These are phyloP conservation scores for Colletotrichum sp. DNA, from an alignment of 2,329 filamentous ascomycete genomes.

Conservation along the genomic window DNA sequence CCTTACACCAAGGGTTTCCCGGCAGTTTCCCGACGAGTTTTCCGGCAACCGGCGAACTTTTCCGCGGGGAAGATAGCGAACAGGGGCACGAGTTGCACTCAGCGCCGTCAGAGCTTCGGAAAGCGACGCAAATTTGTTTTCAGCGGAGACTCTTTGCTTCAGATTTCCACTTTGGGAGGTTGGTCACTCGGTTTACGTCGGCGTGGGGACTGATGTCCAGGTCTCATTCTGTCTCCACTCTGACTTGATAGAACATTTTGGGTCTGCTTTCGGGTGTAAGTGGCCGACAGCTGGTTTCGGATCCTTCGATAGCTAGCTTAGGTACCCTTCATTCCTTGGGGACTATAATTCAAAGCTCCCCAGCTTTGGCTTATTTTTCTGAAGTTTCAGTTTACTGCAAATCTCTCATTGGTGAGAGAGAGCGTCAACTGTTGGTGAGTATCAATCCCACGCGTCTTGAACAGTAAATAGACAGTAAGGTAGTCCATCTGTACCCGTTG, in stretches of 20 bases:
- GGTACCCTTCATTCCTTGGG: too few relatives aligned
- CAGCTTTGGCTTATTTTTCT: too few relatives aligned
- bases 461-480: too few relatives aligned
- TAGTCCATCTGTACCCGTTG: too few relatives aligned
- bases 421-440: too few relatives aligned
- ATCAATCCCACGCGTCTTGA: too few relatives aligned
- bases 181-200: neutral
- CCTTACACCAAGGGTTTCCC: rapidly evolving
- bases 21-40: neutral
- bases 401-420: too few relatives aligned
- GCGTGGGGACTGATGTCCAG: neutral
- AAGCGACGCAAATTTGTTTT: neutral
- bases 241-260: neutral
- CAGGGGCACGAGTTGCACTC: neutral
- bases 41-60: neutral
- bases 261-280: neutral
- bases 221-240: neutral
- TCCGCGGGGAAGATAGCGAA: neutral
- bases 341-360: too few relatives aligned
- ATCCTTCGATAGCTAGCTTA: neutral
- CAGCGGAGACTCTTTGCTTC: neutral
- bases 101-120: neutral
- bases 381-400: too few relatives aligned
- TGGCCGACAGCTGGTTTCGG: neutral
- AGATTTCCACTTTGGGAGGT: neutral